phyloP scores from a whole-genome alignment of 2,329 filamentous ascomycete species.

The Tolypocladium pustulatum region DNA sequence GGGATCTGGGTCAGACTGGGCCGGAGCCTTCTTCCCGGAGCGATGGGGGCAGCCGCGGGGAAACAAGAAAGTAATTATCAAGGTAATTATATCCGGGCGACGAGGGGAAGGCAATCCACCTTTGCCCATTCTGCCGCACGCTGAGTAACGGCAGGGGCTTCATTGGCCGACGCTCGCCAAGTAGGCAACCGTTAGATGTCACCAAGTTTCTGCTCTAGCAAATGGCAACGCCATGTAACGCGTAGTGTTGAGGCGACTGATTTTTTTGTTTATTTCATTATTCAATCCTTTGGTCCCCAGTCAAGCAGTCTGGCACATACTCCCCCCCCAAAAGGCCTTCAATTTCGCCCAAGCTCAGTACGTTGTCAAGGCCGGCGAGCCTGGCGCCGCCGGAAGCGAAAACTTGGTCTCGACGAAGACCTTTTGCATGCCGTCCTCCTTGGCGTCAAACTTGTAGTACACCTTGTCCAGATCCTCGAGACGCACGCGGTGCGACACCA shows the following conservation, averaged over 20 bases:
- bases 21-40: not conserved
- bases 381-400: constrained; percentile 33
- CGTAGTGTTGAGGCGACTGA: too few relatives aligned
- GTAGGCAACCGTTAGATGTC: too few relatives aligned
- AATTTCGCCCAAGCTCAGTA: too few relatives aligned
- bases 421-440: constrained; percentile 69
- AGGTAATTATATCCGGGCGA: not conserved
- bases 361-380: constrained; percentile 32
- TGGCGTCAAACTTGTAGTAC: constrained; percentile 51
- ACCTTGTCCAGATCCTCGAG: constrained; percentile 63
- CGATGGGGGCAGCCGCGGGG: not conserved
- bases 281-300: too few relatives aligned
- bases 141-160: not conserved
- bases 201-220: too few relatives aligned
- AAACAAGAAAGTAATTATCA: too few relatives aligned
- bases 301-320: too few relatives aligned
- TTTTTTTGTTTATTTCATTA: too few relatives aligned
- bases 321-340: too few relatives aligned
- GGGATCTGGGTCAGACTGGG: not conserved
- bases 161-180: not conserved
- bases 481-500: constrained; percentile 69
- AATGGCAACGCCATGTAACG: too few relatives aligned
- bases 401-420: constrained; percentile 56
- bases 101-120: too few relatives aligned
- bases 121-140: too few relatives aligned